phyloP scores from a whole-genome alignment of 306 rosid genomes.

The Lupinus albus region DNA sequence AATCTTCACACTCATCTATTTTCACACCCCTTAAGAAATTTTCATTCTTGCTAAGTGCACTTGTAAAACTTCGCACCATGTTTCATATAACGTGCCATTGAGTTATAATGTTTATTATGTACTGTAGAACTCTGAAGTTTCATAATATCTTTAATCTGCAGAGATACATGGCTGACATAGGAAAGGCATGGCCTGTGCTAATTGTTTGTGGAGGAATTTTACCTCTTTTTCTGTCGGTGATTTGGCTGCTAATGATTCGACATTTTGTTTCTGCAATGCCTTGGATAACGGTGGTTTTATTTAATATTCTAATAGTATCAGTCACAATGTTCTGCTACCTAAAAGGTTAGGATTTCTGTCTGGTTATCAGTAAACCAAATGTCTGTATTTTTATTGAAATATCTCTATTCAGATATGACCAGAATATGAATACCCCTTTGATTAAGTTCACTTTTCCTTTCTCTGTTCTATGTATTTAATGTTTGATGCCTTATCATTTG shows the following conservation, averaged over 20 bases:
- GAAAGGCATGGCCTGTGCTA: slow-evolving; percentile 92
- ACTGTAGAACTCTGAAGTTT: slow-evolving; percentile 16
- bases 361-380: slow-evolving; percentile 26
- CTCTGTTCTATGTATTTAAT: slow-evolving; percentile 6
- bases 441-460: slow-evolving; percentile 3
- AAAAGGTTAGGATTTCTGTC: slow-evolving; percentile 66
- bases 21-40: background rate
- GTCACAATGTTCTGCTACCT: slow-evolving; percentile 87
- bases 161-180: slow-evolving; percentile 99
- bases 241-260: slow-evolving; percentile 92
- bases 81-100: slow-evolving; percentile 22
- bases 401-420: background rate
- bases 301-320: slow-evolving; percentile 72
- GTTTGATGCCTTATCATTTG: slow-evolving; percentile 13
- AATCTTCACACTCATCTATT: slow-evolving; percentile 11
- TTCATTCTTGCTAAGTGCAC: slow-evolving; percentile 16
- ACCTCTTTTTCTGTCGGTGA: slow-evolving; percentile 85
- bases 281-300: slow-evolving; percentile 82
- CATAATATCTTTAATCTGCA: slow-evolving; percentile 43
- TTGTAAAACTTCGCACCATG: slow-evolving; percentile 3
- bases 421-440: slow-evolving; percentile 9
- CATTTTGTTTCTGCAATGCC: slow-evolving; percentile 96
- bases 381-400: background rate
- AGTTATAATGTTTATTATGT: slow-evolving; percentile 24
- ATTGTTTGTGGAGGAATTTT: slow-evolving; percentile 92